Percentiles rank a stretch among this genome's conserved stretches.
These are phyloP conservation scores for Sugiyamaella mastotermitis DNA, from an alignment of 805 yeast genomes.

Conservation along the genomic window DNA sequence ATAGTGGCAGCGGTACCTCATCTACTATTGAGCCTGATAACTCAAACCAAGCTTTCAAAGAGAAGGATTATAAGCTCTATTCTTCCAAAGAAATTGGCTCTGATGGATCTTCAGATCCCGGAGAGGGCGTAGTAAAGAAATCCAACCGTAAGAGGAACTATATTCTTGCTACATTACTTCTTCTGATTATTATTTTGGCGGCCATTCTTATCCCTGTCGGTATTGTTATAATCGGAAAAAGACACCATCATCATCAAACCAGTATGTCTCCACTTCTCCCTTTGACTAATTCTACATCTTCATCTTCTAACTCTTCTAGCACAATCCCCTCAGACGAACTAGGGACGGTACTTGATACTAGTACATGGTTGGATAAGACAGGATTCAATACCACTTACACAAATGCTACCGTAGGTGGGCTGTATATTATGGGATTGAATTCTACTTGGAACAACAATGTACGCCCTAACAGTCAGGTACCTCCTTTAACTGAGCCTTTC, in stretches of 20 bases:
- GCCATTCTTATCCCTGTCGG: conserved; percentile 29
- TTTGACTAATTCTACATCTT: not conserved
- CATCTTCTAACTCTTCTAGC: conserved; percentile 5
- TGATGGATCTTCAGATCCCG: too few species aligned
- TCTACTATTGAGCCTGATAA: too few species aligned
- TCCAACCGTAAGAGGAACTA: too few species aligned
- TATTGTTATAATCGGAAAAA: conserved; percentile 20
- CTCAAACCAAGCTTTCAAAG: too few species aligned
- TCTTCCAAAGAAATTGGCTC: too few species aligned
- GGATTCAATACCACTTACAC: conserved; percentile 33
- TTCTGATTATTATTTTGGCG: conserved; percentile 19
- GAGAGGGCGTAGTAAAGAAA: too few species aligned
- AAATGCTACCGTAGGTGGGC: conserved; percentile 29
- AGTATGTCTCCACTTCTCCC: conserved; percentile 6
- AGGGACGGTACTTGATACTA: conserved; percentile 25
- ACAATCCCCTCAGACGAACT: conserved; percentile 21
- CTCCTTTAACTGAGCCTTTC: conserved; percentile 24
- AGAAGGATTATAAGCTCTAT: too few species aligned
- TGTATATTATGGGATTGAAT: conserved; percentile 31
- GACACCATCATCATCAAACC: conserved; percentile 4
- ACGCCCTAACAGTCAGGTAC: conserved; percentile 25
- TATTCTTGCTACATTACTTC: too few species aligned
- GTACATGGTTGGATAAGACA: conserved; percentile 29
- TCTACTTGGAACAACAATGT: conserved; percentile 27
- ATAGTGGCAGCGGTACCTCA: too few species aligned